phyloP scores from a whole-genome alignment of 106 monocot species.

The Platanthera guangdongensis region DNA sequence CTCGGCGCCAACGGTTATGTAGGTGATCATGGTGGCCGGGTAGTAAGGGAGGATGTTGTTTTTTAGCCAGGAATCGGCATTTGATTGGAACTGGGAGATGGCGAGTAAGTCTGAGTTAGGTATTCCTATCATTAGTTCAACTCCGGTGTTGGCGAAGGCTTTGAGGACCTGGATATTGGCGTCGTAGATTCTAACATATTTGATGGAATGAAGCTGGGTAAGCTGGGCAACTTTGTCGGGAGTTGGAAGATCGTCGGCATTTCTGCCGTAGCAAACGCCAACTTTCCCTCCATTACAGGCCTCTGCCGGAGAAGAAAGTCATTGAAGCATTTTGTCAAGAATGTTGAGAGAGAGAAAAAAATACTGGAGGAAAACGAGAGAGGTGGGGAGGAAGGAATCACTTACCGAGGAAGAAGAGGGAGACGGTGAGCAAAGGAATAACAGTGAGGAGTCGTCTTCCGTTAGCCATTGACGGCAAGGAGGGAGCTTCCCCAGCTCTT shows the following conservation, averaged over 20 bases:
- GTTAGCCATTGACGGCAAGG: conserved; percentile 2
- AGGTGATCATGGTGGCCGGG: conserved; percentile 77
- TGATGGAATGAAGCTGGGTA: conserved; percentile 62
- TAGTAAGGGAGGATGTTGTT: conserved; percentile 87
- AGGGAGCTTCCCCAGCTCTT: not conserved
- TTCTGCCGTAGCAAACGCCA: conserved; percentile 89
- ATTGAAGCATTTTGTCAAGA: not conserved
- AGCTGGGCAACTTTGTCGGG: conserved; percentile 88
- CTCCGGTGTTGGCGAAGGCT: conserved; percentile 83
- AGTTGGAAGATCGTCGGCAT: conserved; percentile 91
- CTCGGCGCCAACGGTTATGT: conserved; percentile 82
- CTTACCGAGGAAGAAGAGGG: conserved; percentile 12
- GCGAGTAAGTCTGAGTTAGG: conserved; percentile 88
- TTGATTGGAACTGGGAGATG: conserved; percentile 86
- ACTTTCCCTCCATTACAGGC: conserved; percentile 47
- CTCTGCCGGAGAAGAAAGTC: conserved; percentile 25
- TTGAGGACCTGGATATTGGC: conserved; percentile 88
- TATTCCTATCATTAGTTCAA: conserved; percentile 81
- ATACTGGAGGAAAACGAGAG: not conserved
- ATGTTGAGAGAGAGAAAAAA: not conserved
- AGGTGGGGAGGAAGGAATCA: not conserved
- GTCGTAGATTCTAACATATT: conserved; percentile 84
- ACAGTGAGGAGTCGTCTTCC: not conserved
- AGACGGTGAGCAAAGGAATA: conserved; percentile 2
- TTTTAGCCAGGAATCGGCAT: conserved; percentile 89